Evolutionary conservation across 768 basidiomycete genomes (phyloP).

Genomic region (Calvatia gigantea): DNA sequence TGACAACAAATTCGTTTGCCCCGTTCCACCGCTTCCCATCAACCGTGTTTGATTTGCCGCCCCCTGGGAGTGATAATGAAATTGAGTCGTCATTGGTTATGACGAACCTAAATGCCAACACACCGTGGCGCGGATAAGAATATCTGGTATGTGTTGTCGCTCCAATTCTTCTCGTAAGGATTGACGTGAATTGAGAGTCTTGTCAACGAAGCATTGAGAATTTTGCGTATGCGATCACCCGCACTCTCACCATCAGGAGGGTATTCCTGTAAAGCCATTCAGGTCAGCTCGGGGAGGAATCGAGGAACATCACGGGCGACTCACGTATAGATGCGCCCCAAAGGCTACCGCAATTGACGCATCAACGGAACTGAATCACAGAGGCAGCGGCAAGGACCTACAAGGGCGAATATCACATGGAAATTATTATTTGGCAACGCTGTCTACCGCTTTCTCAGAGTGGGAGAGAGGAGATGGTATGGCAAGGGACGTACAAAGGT

Average conservation of each 20-base stretch:
- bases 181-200: conserved; percentile 25
- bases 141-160: conserved; percentile 17
- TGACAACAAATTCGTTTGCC: neutral
- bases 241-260: conserved; percentile 18
- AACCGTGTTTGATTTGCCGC: neutral
- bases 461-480: neutral
- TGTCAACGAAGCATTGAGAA: neutral
- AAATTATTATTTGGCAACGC: conserved; percentile 22
- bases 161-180: conserved; percentile 22
- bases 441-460: conserved; percentile 14
- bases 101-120: neutral
- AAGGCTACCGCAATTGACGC: conserved; percentile 15
- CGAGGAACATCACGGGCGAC: neutral
- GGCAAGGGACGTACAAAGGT: conserved; percentile 19
- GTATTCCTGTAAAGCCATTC: conserved; percentile 20
- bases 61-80: neutral
- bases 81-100: neutral
- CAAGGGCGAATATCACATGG: conserved; percentile 30
- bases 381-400: conserved; percentile 10
- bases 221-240: neutral
- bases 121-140: conserved; percentile 11
- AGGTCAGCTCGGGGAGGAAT: too few relatives aligned
- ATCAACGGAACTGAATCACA: neutral
- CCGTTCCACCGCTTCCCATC: neutral
- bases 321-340: conserved; percentile 29